Base-by-base conservation (phyloP, 371 early-diverging fungal genomes). In the Parasitella parasitica region DNA sequence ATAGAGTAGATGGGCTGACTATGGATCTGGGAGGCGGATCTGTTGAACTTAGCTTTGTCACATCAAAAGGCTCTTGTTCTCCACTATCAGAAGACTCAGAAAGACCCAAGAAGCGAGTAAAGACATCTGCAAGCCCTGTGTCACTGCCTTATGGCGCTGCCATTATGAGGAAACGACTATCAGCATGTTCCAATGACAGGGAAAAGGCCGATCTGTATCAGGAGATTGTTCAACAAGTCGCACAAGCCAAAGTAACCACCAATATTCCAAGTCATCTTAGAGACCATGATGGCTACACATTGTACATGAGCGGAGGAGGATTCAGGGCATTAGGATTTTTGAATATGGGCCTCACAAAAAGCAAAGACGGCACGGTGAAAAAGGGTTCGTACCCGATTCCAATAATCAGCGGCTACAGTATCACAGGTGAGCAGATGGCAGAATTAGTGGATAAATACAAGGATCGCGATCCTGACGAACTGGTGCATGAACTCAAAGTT, bases 21-120 rank as follows among this genome's bases (percentile, higher is more conserved):
- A 78, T 84, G 81, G 84, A 84, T 65, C 68, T 84, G 15, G 84
- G 84, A 7, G 84, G 84, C 12, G 84, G 84, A 36, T 78, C 79
- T 11, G 74, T 82, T 1, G 82, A 84, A 57, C 59, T 78, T 34
- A 84, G 78, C 46, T 80, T 78, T 30, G 76, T 84, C 1, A 56
- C 66, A 39, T 60, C 61, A 49, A 22, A 39, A 54, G 7, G 15
- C 0, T 20, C 20, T 22, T n/a, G n/a, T n/a, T 52, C 51, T 20
- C 27, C 27, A 1, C 66, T 81, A 16, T 16, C 66, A 18, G 50
- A 71, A 37, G 49, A 39, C 3, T 26, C 26, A 22, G 28, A 48
- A 39, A 54, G 61, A 56, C 61, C 67, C 7, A 46, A 27, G 12
- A 66, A 60, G 39, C 30, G 61, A 37, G 26, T 57, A 22, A 56